Conservation (phyloP, 2,329 filamentous ascomycete genomes). For the Botrytis aclada region DNA sequence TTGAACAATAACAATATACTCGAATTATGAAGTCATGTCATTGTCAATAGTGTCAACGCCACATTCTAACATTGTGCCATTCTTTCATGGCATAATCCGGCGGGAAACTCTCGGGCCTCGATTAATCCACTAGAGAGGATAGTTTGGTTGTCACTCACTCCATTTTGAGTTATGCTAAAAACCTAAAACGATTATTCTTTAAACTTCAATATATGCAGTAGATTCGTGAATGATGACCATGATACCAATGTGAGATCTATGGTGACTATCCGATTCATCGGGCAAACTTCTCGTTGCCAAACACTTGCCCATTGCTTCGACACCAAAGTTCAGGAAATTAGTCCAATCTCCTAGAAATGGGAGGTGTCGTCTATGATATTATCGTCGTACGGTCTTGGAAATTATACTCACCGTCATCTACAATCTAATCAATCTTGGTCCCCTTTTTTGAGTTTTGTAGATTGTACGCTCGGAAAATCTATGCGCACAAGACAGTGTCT, state of each 20-base stretch:
- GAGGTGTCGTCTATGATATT: neutral
- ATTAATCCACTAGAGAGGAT: neutral
- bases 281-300: neutral
- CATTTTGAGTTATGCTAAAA: neutral
- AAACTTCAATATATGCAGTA: neutral
- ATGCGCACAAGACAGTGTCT: neutral
- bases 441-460: neutral
- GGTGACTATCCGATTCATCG: neutral
- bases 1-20: neutral
- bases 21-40: neutral
- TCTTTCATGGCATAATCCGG: neutral
- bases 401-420: neutral
- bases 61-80: neutral
- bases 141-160: neutral
- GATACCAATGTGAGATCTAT: neutral
- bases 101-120: slow-evolving; percentile 1
- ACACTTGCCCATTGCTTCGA: neutral
- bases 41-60: neutral
- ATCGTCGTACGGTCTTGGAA: neutral
- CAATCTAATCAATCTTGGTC: neutral
- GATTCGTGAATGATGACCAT: neutral
- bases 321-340: neutral
- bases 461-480: neutral
- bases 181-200: neutral
- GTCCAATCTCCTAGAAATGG: neutral